phyloP scores from a whole-genome alignment of 441 rosid species.

The Populus hybrid region DNA sequence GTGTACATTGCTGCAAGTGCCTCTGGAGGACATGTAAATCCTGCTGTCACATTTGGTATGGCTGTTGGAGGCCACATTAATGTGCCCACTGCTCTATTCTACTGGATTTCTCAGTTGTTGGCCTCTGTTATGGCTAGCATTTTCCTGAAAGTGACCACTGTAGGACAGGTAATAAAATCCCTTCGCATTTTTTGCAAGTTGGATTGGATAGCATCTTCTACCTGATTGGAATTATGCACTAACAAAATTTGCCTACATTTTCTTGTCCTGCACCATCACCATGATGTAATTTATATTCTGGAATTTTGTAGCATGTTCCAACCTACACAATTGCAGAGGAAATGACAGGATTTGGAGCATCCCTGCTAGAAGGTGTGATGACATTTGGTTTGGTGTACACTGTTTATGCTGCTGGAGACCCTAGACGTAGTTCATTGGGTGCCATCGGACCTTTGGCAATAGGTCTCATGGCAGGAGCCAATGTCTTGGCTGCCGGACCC shows the following conservation, averaged over 20 bases:
- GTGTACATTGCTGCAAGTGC: slow-evolving; percentile 57
- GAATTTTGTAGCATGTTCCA: slow-evolving; percentile 48
- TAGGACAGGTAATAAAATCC: slow-evolving; percentile 43
- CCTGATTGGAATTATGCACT: neutral
- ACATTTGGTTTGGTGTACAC: slow-evolving; percentile 72
- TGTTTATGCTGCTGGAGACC: slow-evolving; percentile 57
- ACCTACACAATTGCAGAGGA: slow-evolving; percentile 58
- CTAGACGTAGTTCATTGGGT: slow-evolving; percentile 39
- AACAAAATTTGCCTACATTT: neutral
- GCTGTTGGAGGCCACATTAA: slow-evolving; percentile 67
- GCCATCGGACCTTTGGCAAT: slow-evolving; percentile 56
- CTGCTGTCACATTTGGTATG: slow-evolving; percentile 87
- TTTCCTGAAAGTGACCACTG: slow-evolving; percentile 54
- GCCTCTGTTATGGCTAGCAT: slow-evolving; percentile 87
- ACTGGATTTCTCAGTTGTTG: slow-evolving; percentile 82
- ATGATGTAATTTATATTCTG: neutral
- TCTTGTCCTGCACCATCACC: neutral
- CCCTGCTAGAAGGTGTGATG: slow-evolving; percentile 65
- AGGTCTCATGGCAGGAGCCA: slow-evolving; percentile 75
- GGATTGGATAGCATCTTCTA: neutral
- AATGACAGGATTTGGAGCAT: slow-evolving; percentile 94
- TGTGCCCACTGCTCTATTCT: slow-evolving; percentile 64
- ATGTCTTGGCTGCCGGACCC: slow-evolving; percentile 67
- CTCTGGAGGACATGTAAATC: slow-evolving; percentile 89
- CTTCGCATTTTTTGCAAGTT: neutral